Base-by-base conservation (phyloP, 2,329 filamentous ascomycete genomes). In the Botryotinia convoluta region DNA sequence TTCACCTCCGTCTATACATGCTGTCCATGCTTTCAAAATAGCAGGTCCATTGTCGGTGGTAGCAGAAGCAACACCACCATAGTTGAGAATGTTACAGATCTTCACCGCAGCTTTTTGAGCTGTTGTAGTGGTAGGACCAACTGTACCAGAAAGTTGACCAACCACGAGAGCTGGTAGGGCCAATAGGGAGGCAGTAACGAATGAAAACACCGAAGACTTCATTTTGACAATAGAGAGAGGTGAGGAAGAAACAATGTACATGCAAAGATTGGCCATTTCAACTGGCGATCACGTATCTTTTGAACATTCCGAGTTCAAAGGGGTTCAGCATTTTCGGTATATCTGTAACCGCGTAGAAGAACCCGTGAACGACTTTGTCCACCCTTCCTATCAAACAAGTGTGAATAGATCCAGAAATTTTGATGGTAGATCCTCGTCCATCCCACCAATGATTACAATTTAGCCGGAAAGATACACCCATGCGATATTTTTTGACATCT, bases 21-120 rank as follows among this genome's bases (percentile, higher is more conserved):
- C 84, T 10, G 79, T 81, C 74, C 83, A 86, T 1, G 85, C 85
- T 44, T 80, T 78, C 1, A 80, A 79, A 32, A 86, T 80, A 16
- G 85, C 82, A 20, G 82, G 79, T 4, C 84, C 84, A 62, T 86
- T 79, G 76, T 86, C 85, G 1, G 84, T 85, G 18, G 81, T 79
- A 70, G 83, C 83, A 75, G 85, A 84, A 3, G 84, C 84, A 37
- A 81, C 82, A n/a, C 81, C 85, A 16, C 85, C 85, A 75, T 86
- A 86, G 63, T 82, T 76, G 63, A 84, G 80, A 61, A 87, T 84
- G 77, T 84, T 84, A 79, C 85, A 87, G 14, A 82, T 67, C 72
- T 78, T 77, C 10, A n/a, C 73, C 12, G 75, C 74, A 16, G 72
- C 74, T 57, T 80, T 80, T 3, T 71, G n/a, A n/a, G 76, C 76